A percentile compares a stretch with the other conserved stretches of the same genome.
These are phyloP conservation scores for Macrolepiota dolichaula DNA, from an alignment of 768 basidiomycete species.

Conservation along the genomic window DNA sequence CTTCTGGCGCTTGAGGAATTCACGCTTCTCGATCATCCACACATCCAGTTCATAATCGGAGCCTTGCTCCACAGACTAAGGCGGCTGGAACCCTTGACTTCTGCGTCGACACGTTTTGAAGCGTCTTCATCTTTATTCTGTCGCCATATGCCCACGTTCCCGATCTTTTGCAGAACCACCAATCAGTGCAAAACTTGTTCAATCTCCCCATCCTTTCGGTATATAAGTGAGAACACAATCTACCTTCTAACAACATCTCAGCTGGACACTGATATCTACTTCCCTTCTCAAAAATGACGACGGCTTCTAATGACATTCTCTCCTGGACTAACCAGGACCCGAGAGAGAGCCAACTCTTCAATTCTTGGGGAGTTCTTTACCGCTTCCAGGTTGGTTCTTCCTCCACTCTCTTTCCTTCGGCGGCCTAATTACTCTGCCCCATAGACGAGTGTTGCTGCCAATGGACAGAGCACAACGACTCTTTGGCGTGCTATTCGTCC, in stretches of 20 bases:
- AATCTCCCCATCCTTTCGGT: slow-evolving; percentile 47
- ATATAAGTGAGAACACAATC: slow-evolving; percentile 51
- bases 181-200: slow-evolving; percentile 38
- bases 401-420: not conserved
- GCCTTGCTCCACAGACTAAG: slow-evolving; percentile 70
- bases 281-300: slow-evolving; percentile 37
- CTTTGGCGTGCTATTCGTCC: slow-evolving; percentile 79
- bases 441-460: slow-evolving; percentile 64
- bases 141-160: slow-evolving; percentile 71
- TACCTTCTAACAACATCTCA: slow-evolving; percentile 25
- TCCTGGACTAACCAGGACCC: slow-evolving; percentile 89
- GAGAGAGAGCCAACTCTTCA: slow-evolving; percentile 80
- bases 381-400: slow-evolving; percentile 63
- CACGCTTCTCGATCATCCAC: slow-evolving; percentile 70
- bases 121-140: slow-evolving; percentile 69
- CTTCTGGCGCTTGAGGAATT: slow-evolving; percentile 31
- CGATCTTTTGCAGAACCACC: slow-evolving; percentile 65
- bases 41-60: slow-evolving; percentile 54
- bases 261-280: slow-evolving; percentile 15
- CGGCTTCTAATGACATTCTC: slow-evolving; percentile 63
- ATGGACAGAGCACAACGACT: slow-evolving; percentile 71
- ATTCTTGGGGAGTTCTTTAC: slow-evolving; percentile 76
- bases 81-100: slow-evolving; percentile 59
- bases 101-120: slow-evolving; percentile 68
- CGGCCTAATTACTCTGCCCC: slow-evolving; percentile 22